Evolutionary conservation across 257 asterid species (phyloP), one percentile per base, ranked within the genome.

Genomic region (Solanum sparsipilum): DNA sequence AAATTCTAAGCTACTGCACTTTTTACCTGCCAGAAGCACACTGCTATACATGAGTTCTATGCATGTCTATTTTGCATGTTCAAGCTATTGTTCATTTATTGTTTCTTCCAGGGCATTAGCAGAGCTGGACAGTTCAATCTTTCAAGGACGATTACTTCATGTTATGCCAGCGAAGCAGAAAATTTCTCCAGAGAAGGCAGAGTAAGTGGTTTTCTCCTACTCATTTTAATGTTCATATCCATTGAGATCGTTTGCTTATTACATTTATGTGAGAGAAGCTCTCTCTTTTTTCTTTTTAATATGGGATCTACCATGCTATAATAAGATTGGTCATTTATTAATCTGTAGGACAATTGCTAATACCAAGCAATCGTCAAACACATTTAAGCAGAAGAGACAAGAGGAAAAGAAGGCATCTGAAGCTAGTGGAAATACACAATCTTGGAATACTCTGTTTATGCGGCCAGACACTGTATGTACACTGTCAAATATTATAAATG

Each of bases 111-210:
- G 98, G 96, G 99, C 98, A 67, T 88, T 97, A 84, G 91, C 91
- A 84, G 96, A 95, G 96, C 93, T 91, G 95, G 98, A 97, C 88
- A 91, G 86, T 88, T 93, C 98, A 71, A 93, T 88, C 90, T 97
- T 97, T 88, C 99, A 97, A 91, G 99, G 99, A 87, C 94, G 99
- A 92, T 86, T 97, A 87, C 89, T 97, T 93, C 98, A 96, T 90
- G 95, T 97, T 90, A 93, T 94, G 98, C 96, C 94, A 68, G 99
- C 99, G 86, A 93, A 94, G 88, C 95, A 91, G 87, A 94, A 92
- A 84, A 84, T 84, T 86, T 88, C 90, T 89, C 65, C 93, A 84
- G 90, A 88, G 87, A 72, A 84, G 71, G 92, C 90, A 89, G 93
- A 87, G 98, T 97, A 92, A 90, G 96, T 67, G 71, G 29, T 71